Conservation (phyloP, 495 filamentous ascomycete genomes). For the Penicillium diatomitis region DNA sequence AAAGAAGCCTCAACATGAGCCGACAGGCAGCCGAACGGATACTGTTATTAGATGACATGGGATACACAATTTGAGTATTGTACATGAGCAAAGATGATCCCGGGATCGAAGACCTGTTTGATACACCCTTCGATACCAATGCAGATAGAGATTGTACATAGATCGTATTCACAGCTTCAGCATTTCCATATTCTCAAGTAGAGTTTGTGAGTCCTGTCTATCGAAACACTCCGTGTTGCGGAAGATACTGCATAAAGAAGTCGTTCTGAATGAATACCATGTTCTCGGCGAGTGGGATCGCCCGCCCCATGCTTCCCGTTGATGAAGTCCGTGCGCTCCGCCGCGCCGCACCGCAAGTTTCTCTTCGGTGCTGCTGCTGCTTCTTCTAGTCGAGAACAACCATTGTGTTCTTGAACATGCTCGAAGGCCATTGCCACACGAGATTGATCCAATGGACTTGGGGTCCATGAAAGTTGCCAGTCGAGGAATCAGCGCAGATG, state of each 20-base stretch:
- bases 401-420: too few species aligned
- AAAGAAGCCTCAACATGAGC: slow-evolving; percentile 19
- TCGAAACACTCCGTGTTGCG: background rate
- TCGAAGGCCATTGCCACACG: too few species aligned
- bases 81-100: slow-evolving; percentile 1
- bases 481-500: background rate
- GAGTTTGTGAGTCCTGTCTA: background rate
- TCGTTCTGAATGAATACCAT: too few species aligned
- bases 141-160: slow-evolving; percentile 21
- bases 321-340: background rate
- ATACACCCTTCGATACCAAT: background rate
- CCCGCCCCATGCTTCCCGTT: background rate
- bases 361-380: background rate
- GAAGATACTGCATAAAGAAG: background rate
- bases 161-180: background rate
- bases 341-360: background rate
- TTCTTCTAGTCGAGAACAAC: too few species aligned
- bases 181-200: too few species aligned
- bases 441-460: too few species aligned
- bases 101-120: background rate
- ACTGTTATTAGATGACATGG: background rate
- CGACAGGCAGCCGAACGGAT: background rate
- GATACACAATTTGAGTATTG: background rate
- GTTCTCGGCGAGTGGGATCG: too few species aligned
- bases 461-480: too few species aligned